Evolutionary conservation across 306 rosid species (phyloP).

Genomic region (Ochetophila trinervis): DNA sequence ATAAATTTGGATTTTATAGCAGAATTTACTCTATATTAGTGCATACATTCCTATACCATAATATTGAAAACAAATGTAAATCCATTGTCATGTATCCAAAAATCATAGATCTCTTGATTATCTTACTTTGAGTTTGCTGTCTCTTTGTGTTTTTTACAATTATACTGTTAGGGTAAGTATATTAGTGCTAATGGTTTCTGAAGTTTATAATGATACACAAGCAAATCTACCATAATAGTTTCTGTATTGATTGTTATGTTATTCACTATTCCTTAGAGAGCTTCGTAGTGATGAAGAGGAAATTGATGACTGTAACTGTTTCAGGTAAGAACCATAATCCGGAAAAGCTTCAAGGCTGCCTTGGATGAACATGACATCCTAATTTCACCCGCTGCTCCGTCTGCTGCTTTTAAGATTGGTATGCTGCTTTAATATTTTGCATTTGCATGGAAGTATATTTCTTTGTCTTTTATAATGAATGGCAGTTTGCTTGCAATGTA

Average conservation of each 20-base stretch:
- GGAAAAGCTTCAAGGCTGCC: conserved; percentile 81
- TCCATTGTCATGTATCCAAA: not conserved
- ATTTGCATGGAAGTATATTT: not conserved
- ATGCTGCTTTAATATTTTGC: conserved; percentile 23
- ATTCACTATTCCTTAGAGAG: conserved; percentile 6
- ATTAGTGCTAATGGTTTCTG: not conserved
- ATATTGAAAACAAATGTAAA: conserved; percentile 1
- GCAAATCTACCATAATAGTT: not conserved
- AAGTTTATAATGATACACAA: not conserved
- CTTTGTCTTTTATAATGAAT: conserved; percentile 8
- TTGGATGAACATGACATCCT: conserved; percentile 76
- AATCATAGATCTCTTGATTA: not conserved
- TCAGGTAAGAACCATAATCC: conserved; percentile 92
- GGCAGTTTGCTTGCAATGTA: conserved; percentile 22
- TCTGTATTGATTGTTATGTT: conserved; percentile 6
- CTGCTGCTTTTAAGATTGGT: conserved; percentile 95
- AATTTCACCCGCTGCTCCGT: conserved; percentile 95
- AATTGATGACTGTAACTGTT: conserved; percentile 28
- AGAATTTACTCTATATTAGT: conserved; percentile 4
- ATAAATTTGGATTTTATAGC: conserved; percentile 16
- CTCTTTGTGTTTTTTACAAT: not conserved
- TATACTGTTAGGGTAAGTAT: not conserved
- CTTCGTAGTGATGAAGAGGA: conserved; percentile 23
- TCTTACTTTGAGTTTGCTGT: not conserved
- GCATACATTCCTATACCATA: not conserved